These are phyloP conservation scores for Cladophialophora immunda DNA, from an alignment of 2,329 filamentous ascomycete genomes.

Conservation along the genomic window DNA sequence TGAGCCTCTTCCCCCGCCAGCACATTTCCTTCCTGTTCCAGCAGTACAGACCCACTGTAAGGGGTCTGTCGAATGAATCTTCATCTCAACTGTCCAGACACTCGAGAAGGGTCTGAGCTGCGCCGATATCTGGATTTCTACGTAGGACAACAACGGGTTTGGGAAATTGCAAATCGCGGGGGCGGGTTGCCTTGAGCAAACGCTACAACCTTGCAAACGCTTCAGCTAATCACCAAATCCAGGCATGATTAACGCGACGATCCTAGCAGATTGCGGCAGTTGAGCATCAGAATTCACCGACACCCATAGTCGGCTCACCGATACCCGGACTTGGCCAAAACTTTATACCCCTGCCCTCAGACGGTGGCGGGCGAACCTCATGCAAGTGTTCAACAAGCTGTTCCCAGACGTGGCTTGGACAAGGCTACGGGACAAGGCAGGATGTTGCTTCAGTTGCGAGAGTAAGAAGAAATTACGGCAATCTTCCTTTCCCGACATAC, in stretches of 20 bases:
- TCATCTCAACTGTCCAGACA: not conserved
- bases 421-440: constrained; percentile 4
- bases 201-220: not conserved
- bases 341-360: not conserved
- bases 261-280: not conserved
- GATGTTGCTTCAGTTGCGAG: not conserved
- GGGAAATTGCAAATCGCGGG: not conserved
- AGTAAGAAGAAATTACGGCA: not conserved
- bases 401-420: constrained; percentile 1
- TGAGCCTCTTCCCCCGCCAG: not conserved
- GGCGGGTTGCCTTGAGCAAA: not conserved
- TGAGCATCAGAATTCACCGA: not conserved
- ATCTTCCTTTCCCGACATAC: not conserved
- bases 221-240: constrained; percentile 6
- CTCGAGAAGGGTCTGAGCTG: not conserved
- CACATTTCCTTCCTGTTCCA: not conserved
- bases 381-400: not conserved
- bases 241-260: not conserved
- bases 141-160: not conserved
- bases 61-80: not conserved
- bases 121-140: not conserved
- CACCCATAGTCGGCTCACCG: not conserved
- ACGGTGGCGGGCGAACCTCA: not conserved
- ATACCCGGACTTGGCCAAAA: constrained; percentile 6
- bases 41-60: not conserved